Evolutionary conservation across 352 stramenopile genomes (phyloP), one percentile per base, ranked within the genome.

Genomic region (Hyaloperonospora brassicae): DNA sequence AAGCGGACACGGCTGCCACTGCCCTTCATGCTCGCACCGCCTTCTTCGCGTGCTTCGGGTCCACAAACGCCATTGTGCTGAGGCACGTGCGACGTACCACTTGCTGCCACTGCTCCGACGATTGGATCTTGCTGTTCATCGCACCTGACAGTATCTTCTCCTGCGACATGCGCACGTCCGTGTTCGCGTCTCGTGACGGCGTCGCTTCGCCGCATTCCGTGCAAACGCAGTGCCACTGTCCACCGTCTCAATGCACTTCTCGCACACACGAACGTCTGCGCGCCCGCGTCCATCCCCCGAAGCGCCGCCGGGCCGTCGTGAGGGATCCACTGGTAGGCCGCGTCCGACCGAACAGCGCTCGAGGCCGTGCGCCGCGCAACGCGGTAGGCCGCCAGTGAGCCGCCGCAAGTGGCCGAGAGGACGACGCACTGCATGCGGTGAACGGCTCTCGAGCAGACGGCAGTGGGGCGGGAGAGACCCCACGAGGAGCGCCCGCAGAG

Each of bases 381-480:
- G 22, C 72, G 81, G 53, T 94, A 81, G 0, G 76, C 59, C 0
- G 84, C 69, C 61, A 94, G 62, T 82, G 81, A 94, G 36, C 82
- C 82, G 46, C 84, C 84, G 0, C 72, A 73, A 23, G 88, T 57
- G 5, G 73, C 61, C 27, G 79, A 80, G 44, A 94, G 86, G n/a
- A 91, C 5, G 2, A 92, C 72, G 55, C 92, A 94, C 69, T 94
- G 92, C 73, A 94, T 87, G 13, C 84, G 82, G 68, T 94, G n/a
- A n/a, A n/a, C n/a, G 84, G 72, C 87, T 92, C 64, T 94, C 84
- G 22, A 91, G 63, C 44, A 93, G 31, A 72, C 75, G 5, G 60
- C 79, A 31, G 90, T 62, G 59, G 92, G 63, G 31, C 58, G 82
- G 90, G 45, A 92, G 58, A 41, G 91, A 92, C n/a, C 76, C 76